Conservation (phyloP, 2,329 filamentous ascomycete species). For the Aspergillus sp. region DNA sequence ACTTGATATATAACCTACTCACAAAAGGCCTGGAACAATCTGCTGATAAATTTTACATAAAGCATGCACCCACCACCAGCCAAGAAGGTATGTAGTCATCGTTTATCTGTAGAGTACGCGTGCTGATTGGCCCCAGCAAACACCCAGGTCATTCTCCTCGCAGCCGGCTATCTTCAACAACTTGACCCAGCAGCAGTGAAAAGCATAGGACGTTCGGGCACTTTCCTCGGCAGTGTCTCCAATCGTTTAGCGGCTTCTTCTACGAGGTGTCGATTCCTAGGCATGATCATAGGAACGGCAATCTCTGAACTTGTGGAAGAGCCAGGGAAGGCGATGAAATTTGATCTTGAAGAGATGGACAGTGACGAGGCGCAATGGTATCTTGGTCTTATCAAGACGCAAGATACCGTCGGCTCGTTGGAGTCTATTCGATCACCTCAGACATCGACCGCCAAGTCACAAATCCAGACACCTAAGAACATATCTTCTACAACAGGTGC, state of each 20-base stretch:
- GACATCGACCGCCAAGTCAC: slow-evolving; percentile 13
- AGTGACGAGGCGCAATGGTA: slow-evolving; percentile 74
- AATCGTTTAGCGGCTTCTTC: slow-evolving; percentile 81
- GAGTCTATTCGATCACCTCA: slow-evolving; percentile 46
- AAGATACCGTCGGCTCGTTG: slow-evolving; percentile 63
- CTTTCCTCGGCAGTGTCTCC: slow-evolving; percentile 76
- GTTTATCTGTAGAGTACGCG: neutral
- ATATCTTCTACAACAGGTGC: neutral
- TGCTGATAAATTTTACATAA: slow-evolving; percentile 82
- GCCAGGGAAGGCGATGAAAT: slow-evolving; percentile 71
- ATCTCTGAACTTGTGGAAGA: slow-evolving; percentile 65
- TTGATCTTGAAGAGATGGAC: slow-evolving; percentile 77
- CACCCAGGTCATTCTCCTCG: slow-evolving; percentile 74
- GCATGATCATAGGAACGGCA: slow-evolving; percentile 81
- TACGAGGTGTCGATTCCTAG: slow-evolving; percentile 72
- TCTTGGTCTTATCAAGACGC: slow-evolving; percentile 61
- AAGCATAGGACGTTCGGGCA: slow-evolving; percentile 67
- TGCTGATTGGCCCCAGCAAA: slow-evolving; percentile 59
- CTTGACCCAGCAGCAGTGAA: slow-evolving; percentile 64
- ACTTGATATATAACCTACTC: slow-evolving; percentile 50
- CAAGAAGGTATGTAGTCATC: slow-evolving; percentile 68
- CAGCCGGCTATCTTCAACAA: slow-evolving; percentile 73
- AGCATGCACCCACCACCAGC: slow-evolving; percentile 76
- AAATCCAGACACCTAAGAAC: slow-evolving; percentile 5
- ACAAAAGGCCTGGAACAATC: slow-evolving; percentile 71